These are phyloP conservation scores for Rhododendron ferrugineum DNA, from an alignment of 148 eudicot genomes.

Conservation along the genomic window DNA sequence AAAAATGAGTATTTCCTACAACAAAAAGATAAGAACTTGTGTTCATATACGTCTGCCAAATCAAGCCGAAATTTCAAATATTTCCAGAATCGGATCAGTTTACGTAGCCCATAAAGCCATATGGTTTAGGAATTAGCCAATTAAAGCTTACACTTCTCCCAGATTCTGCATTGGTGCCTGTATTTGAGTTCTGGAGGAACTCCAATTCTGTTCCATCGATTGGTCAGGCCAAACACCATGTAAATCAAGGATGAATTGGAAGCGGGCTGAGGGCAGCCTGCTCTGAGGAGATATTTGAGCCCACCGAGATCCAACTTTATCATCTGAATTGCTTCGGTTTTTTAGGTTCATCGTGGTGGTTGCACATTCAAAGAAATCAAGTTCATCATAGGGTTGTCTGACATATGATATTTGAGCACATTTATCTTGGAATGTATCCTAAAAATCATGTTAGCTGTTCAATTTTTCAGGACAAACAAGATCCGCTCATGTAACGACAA, in stretches of 20 bases:
- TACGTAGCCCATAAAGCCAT: not conserved
- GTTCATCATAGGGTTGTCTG: not conserved
- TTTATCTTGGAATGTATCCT: not conserved
- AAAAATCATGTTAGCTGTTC: no score
- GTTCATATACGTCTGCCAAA: not conserved
- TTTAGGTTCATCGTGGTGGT: not conserved
- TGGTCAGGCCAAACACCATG: not conserved
- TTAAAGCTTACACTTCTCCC: not conserved
- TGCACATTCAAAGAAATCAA: not conserved
- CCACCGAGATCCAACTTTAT: not conserved
- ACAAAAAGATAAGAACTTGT: not conserved
- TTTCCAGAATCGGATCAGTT: not conserved
- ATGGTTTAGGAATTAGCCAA: not conserved
- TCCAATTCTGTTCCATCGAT: not conserved
- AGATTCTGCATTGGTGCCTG: not conserved
- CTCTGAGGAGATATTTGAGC: not conserved
- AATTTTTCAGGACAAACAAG: no score
- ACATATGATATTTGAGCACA: not conserved
- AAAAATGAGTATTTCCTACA: not conserved
- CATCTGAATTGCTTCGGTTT: not conserved
- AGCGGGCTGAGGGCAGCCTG: not conserved
- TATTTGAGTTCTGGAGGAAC: not conserved
- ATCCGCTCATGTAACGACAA: no score
- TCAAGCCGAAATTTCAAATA: not conserved
- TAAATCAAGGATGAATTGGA: not conserved